These are phyloP conservation scores for Xylaria polymorpha DNA, from an alignment of 2,329 filamentous ascomycete species.

Conservation along the genomic window DNA sequence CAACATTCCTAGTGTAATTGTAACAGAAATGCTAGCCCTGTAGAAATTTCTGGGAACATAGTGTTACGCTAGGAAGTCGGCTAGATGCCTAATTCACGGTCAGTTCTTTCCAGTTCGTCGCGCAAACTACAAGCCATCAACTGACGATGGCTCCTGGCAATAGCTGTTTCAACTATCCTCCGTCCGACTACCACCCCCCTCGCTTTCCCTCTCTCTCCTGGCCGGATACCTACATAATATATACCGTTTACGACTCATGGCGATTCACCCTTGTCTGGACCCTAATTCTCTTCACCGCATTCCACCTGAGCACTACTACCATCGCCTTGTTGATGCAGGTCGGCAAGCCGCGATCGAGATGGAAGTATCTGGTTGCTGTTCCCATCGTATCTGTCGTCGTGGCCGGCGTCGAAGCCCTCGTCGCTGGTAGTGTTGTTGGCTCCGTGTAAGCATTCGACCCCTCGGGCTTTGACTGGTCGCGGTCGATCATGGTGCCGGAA, in stretches of 20 bases:
- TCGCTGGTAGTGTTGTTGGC: constrained; percentile 85
- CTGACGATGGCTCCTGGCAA: constrained; percentile 35
- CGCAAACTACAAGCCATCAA: not conserved
- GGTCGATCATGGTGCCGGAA: not conserved
- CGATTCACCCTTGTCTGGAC: constrained; percentile 91
- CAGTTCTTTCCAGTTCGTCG: constrained; percentile 14
- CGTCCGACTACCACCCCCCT: constrained; percentile 72
- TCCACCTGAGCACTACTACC: constrained; percentile 77
- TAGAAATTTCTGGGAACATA: constrained; percentile 20
- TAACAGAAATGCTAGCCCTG: constrained; percentile 23
- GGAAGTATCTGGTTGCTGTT: constrained; percentile 76
- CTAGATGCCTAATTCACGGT: constrained; percentile 44
- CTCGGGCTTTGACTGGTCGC: not conserved
- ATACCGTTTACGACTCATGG: constrained; percentile 82
- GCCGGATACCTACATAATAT: constrained; percentile 74
- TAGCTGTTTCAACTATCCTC: constrained; percentile 52
- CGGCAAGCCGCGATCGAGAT: constrained; percentile 63
- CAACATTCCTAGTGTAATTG: constrained; percentile 20
- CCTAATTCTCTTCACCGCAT: constrained; percentile 78
- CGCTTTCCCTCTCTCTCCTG: constrained; percentile 86
- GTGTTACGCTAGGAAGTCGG: constrained; percentile 22
- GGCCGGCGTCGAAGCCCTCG: constrained; percentile 78
- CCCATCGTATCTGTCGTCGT: constrained; percentile 77
- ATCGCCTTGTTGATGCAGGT: constrained; percentile 80
- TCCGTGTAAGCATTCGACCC: constrained; percentile 70